A percentile compares a stretch with the other conserved stretches of the same genome.
These are phyloP conservation scores for Penicillium odoratum DNA, from an alignment of 495 filamentous ascomycete genomes.

Conservation along the genomic window DNA sequence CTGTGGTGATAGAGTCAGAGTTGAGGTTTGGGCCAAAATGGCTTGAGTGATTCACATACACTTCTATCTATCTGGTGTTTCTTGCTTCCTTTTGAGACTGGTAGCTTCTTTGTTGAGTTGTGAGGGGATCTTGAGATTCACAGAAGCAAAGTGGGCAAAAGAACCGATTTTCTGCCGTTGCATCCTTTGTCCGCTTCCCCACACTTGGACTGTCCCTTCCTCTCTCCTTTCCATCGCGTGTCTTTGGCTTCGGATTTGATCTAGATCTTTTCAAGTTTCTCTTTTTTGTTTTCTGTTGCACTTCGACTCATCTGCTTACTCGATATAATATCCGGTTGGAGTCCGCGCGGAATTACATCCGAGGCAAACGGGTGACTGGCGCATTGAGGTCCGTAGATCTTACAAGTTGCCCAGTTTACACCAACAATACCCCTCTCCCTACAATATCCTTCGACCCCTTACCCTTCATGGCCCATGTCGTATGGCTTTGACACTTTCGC, in stretches of 20 bases:
- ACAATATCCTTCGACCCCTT: constrained; percentile 13
- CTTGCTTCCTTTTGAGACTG: neutral
- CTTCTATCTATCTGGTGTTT: neutral
- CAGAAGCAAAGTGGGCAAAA: constrained; percentile 24
- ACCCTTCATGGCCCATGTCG: constrained; percentile 16
- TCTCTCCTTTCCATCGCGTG: constrained; percentile 11
- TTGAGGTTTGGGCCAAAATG: neutral
- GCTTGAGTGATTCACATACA: neutral
- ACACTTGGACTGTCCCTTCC: constrained; percentile 28
- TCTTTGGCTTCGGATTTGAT: constrained; percentile 10
- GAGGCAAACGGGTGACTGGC: constrained; percentile 46
- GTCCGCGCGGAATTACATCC: constrained; percentile 29
- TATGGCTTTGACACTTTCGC: constrained; percentile 30
- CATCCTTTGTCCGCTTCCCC: constrained; percentile 33
- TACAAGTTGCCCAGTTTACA: constrained; percentile 17
- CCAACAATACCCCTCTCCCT: constrained; percentile 20
- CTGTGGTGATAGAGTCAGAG: neutral
- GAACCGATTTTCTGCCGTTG: constrained; percentile 33
- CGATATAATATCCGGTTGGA: constrained; percentile 22
- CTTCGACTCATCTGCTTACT: neutral
- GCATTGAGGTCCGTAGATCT: constrained; percentile 43
- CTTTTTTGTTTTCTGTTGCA: constrained; percentile 5
- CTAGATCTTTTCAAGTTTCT: constrained; percentile 5
- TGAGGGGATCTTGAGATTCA: neutral
- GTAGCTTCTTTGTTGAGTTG: neutral